Conservation (phyloP, 2,329 filamentous ascomycete genomes). For the Whalleya microplaca region DNA sequence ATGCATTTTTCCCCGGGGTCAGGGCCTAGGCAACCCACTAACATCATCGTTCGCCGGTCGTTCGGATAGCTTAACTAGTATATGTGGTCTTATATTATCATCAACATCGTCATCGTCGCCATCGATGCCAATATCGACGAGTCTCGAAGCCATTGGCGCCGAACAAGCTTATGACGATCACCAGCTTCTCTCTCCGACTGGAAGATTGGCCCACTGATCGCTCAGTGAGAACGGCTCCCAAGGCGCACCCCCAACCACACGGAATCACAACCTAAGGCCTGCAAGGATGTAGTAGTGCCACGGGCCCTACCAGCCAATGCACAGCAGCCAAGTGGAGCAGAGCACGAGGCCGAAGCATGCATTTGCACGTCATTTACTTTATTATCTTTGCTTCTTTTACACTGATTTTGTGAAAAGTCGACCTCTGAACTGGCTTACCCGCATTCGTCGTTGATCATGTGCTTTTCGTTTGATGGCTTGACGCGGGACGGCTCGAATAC, state of each 20-base stretch:
- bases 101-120: conserved; percentile 11
- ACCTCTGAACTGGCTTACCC: conserved; percentile 24
- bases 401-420: conserved; percentile 15
- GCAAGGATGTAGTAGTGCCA: conserved; percentile 15
- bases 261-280: neutral
- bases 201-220: conserved; percentile 1
- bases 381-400: neutral
- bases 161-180: conserved; percentile 15
- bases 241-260: neutral
- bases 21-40: too few species aligned
- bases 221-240: neutral
- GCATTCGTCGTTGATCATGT: conserved; percentile 27
- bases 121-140: conserved; percentile 22
- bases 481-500: conserved; percentile 24
- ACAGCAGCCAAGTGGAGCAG: conserved; percentile 15
- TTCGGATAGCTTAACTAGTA: conserved; percentile 20
- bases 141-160: conserved; percentile 26
- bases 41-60: neutral
- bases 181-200: conserved; percentile 2
- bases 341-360: neutral
- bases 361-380: neutral
- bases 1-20: conserved; percentile 1
- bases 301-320: conserved; percentile 13
- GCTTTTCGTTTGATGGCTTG: conserved; percentile 14
- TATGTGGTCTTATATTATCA: neutral